Conservation (phyloP, 169 alveolate species). For the Plasmodium inui region DNA sequence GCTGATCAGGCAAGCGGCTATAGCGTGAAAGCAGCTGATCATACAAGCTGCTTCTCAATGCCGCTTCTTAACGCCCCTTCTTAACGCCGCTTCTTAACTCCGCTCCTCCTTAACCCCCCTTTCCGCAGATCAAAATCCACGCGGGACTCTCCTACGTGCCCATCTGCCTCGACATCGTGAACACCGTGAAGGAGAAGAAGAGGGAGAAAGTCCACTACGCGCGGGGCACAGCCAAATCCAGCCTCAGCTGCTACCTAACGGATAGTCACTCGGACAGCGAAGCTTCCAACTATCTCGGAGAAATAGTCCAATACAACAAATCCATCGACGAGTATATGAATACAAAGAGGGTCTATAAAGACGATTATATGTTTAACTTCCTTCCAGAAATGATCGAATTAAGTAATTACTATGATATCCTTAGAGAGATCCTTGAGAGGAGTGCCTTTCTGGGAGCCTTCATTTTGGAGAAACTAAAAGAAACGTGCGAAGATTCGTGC, state of each 20-base stretch:
- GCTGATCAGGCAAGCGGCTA: no score
- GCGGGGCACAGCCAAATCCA: conserved; percentile 19
- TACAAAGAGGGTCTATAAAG: conserved; percentile 36
- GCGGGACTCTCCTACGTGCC: conserved; percentile 37
- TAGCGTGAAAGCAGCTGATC: no score
- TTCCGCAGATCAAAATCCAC: conserved; percentile 3
- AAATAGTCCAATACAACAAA: conserved; percentile 33
- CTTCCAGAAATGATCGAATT: conserved; percentile 51
- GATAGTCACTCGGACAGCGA: conserved; percentile 35
- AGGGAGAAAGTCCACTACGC: conserved; percentile 53
- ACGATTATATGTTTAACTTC: conserved; percentile 62
- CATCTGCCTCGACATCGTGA: conserved; percentile 59
- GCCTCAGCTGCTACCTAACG: conserved; percentile 3
- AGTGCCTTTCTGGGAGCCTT: conserved; percentile 68
- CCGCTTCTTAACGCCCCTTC: no score
- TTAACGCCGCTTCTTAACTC: no score
- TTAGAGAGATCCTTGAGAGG: conserved; percentile 54
- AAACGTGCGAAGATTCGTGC: conserved; percentile 28
- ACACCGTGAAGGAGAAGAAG: conserved; percentile 47
- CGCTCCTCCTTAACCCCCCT: not conserved
- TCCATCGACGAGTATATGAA: conserved; percentile 57
- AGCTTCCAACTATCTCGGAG: conserved; percentile 6
- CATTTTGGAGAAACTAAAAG: conserved; percentile 36
- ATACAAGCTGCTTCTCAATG: not conserved
- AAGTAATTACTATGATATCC: conserved; percentile 32